Conservation (phyloP, 345 rosid genomes). For the Brassica carinata region DNA sequence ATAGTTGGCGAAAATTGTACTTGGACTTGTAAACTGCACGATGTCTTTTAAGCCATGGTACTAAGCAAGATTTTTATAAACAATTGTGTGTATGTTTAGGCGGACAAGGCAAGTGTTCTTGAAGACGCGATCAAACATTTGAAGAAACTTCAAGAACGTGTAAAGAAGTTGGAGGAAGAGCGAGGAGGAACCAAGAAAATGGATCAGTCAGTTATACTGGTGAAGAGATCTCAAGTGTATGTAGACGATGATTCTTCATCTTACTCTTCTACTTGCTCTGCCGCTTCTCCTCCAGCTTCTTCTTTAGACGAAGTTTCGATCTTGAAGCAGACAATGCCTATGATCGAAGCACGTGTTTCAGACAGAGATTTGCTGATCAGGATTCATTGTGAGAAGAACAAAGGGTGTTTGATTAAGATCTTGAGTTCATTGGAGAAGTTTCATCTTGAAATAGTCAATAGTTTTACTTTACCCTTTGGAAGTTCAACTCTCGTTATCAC, state of each 20-base stretch:
- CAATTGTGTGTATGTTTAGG: constrained; percentile 2
- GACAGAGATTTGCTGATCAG: constrained; percentile 62
- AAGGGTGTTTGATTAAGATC: constrained; percentile 50
- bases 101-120: constrained; percentile 65
- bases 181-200: constrained; percentile 43
- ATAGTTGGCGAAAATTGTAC: not conserved
- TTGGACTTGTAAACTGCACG: not conserved
- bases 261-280: constrained; percentile 49
- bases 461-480: constrained; percentile 64
- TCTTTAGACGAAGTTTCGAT: constrained; percentile 43
- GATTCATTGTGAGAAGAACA: constrained; percentile 61
- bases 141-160: constrained; percentile 69
- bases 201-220: constrained; percentile 57
- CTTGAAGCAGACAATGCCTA: constrained; percentile 51
- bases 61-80: not conserved
- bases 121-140: constrained; percentile 71
- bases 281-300: constrained; percentile 45
- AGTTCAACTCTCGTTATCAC: constrained; percentile 63
- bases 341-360: constrained; percentile 65
- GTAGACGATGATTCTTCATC: constrained; percentile 50
- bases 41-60: not conserved
- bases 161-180: constrained; percentile 55
- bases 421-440: constrained; percentile 55
- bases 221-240: constrained; percentile 56
- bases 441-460: constrained; percentile 53